These are phyloP conservation scores for Tulasnella sp. DNA, from an alignment of 768 basidiomycete genomes.

Conservation along the genomic window DNA sequence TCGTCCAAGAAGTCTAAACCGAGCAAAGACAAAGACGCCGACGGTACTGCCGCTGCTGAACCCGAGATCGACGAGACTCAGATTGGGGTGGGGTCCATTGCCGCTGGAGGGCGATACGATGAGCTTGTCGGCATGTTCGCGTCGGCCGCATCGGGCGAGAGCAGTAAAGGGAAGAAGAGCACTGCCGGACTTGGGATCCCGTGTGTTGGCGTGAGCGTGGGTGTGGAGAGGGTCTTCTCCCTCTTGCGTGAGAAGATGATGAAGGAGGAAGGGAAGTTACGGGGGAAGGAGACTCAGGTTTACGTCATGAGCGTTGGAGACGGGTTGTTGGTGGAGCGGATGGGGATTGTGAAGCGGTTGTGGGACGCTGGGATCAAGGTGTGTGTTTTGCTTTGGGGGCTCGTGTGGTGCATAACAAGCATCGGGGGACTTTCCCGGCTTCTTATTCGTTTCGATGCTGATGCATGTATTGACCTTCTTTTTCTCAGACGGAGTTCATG, in stretches of 20 bases:
- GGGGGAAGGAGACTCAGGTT: conserved; percentile 86
- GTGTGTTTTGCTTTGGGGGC: too few relatives aligned
- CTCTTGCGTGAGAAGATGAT: conserved; percentile 73
- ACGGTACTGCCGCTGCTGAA: too few relatives aligned
- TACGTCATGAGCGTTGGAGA: conserved; percentile 90
- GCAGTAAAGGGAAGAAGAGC: conserved; percentile 47
- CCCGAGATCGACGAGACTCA: conserved; percentile 87
- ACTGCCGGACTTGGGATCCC: conserved; percentile 43
- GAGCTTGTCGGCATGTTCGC: conserved; percentile 86
- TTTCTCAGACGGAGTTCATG: conserved; percentile 70
- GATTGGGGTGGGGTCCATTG: conserved; percentile 96
- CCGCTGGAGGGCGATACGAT: conserved; percentile 97
- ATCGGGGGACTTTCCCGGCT: too few relatives aligned
- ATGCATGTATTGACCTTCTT: too few relatives aligned
- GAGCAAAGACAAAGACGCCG: conserved; percentile 29
- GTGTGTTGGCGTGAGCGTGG: conserved; percentile 87
- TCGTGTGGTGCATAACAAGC: background rate
- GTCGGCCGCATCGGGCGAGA: conserved; percentile 57
- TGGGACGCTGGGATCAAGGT: conserved; percentile 85
- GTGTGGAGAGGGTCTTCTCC: conserved; percentile 87
- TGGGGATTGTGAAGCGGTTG: conserved; percentile 65
- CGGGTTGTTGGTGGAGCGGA: conserved; percentile 75
- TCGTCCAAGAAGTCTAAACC: conserved; percentile 20
- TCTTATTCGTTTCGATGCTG: background rate
- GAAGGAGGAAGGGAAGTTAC: conserved; percentile 43